These are phyloP conservation scores for Plectosphaerella sp. DNA, from an alignment of 2,329 filamentous ascomycete species.

Conservation along the genomic window DNA sequence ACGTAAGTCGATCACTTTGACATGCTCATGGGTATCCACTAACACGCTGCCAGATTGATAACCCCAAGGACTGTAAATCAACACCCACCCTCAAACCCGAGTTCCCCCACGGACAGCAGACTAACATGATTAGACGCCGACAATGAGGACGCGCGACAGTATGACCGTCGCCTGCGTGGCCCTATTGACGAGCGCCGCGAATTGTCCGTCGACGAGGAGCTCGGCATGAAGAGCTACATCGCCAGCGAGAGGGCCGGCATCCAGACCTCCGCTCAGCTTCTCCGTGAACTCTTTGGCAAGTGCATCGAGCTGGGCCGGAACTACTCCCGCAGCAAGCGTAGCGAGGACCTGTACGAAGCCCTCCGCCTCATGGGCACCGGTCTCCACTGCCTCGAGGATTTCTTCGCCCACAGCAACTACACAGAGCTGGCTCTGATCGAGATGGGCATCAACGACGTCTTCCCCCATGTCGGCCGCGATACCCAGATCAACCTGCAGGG, in stretches of 20 bases:
- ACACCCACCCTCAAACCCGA: background rate
- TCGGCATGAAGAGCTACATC: constrained; percentile 91
- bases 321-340: constrained; percentile 56
- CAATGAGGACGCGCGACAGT: constrained; percentile 78
- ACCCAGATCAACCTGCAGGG: constrained; percentile 69
- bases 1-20: constrained; percentile 27
- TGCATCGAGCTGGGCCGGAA: constrained; percentile 77
- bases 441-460: constrained; percentile 73
- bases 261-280: constrained; percentile 74
- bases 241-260: constrained; percentile 76
- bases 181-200: constrained; percentile 76
- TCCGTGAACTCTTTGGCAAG: constrained; percentile 67
- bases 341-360: constrained; percentile 81
- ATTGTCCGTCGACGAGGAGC: constrained; percentile 69
- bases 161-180: constrained; percentile 75
- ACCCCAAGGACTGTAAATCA: constrained; percentile 52
- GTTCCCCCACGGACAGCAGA: constrained; percentile 3
- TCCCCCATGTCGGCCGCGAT: constrained; percentile 78
- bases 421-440: constrained; percentile 83
- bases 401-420: constrained; percentile 91
- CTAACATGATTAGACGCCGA: constrained; percentile 60
- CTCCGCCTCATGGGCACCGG: constrained; percentile 83
- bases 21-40: background rate
- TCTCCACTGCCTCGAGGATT: constrained; percentile 89
- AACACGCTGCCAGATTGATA: constrained; percentile 51